phyloP scores from a whole-genome alignment of 2,329 filamentous ascomycete species.

The Fusarium pseudonygamai region DNA sequence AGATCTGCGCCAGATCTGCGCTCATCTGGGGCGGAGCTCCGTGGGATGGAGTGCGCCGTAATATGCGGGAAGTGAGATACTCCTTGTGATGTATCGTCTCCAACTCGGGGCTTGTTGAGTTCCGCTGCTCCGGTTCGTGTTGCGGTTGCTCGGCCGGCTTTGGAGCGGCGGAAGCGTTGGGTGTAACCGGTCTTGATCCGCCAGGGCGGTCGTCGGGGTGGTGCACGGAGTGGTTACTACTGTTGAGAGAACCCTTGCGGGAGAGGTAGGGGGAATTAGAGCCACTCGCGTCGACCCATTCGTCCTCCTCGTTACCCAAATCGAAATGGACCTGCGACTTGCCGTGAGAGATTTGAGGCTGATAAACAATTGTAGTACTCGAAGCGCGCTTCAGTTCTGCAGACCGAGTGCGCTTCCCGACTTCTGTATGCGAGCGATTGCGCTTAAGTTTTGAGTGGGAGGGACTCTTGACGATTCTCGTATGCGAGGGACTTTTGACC shows the following conservation, averaged over 20 bases:
- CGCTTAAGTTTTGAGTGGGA: slow-evolving; percentile 60
- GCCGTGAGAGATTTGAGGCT: slow-evolving; percentile 53
- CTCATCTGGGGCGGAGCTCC: slow-evolving; percentile 73
- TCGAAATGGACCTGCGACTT: slow-evolving; percentile 71
- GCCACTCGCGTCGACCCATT: slow-evolving; percentile 74
- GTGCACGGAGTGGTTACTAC: slow-evolving; percentile 58
- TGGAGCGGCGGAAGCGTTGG: slow-evolving; percentile 38
- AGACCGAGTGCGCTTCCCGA: slow-evolving; percentile 66
- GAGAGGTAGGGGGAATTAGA: slow-evolving; percentile 68
- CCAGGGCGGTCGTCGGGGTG: slow-evolving; percentile 49
- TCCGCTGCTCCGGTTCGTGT: slow-evolving; percentile 15
- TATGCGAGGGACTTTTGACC: slow-evolving; percentile 46
- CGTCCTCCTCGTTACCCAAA: slow-evolving; percentile 67
- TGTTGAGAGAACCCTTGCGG: slow-evolving; percentile 58
- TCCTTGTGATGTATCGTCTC: slow-evolving; percentile 65
- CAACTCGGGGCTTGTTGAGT: slow-evolving; percentile 48
- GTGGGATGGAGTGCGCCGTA: slow-evolving; percentile 71
- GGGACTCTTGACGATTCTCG: slow-evolving; percentile 62
- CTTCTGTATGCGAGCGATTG: slow-evolving; percentile 36
- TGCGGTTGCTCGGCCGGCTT: slow-evolving; percentile 21
- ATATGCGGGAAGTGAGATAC: slow-evolving; percentile 72
- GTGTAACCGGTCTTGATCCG: slow-evolving; percentile 50
- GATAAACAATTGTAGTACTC: slow-evolving; percentile 60
- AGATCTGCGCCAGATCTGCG: slow-evolving; percentile 58
- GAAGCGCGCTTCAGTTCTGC: slow-evolving; percentile 62